Percentiles rank a stretch among this genome's conserved stretches.
These are phyloP conservation scores for Candida sithepensis DNA, from an alignment of 805 yeast species.

Conservation along the genomic window DNA sequence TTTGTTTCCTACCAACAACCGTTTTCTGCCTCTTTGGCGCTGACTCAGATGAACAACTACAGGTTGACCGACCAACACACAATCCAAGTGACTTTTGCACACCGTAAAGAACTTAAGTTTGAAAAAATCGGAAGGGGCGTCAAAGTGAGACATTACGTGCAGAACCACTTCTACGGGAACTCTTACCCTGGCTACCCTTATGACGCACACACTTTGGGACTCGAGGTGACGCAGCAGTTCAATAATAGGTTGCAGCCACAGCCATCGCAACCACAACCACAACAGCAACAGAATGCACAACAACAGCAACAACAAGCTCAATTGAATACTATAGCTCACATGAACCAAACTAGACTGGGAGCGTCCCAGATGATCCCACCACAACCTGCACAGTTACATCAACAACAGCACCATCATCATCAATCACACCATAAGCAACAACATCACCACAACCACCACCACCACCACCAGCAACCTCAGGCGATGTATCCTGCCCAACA, in stretches of 20 bases:
- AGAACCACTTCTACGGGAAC: constrained; percentile 31
- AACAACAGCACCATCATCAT: constrained; percentile 6
- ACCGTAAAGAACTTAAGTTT: constrained; percentile 57
- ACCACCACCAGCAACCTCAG: constrained; percentile 9
- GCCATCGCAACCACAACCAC: constrained; percentile 6
- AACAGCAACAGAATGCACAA: too few relatives aligned
- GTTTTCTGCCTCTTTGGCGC: constrained; percentile 65
- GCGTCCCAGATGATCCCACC: constrained; percentile 5
- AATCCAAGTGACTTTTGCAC: constrained; percentile 66
- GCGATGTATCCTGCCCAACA: constrained; percentile 8
- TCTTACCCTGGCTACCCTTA: constrained; percentile 20
- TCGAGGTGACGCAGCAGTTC: constrained; percentile 3
- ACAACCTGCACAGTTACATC: constrained; percentile 5
- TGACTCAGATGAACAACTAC: constrained; percentile 57
- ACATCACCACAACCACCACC: too few relatives aligned
- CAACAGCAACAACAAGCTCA: too few relatives aligned
- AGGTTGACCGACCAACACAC: constrained; percentile 31
- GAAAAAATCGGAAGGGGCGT: constrained; percentile 21
- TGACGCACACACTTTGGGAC: constrained; percentile 14
- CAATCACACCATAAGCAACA: constrained; percentile 5
- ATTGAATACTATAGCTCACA: too few relatives aligned
- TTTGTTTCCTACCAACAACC: constrained; percentile 72
- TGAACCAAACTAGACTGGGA: too few relatives aligned
- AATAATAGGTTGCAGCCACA: neutral
- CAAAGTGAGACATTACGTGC: constrained; percentile 32